Evolutionary conservation across 2,329 filamentous ascomycete genomes (phyloP).

Genomic region (Colletotrichum scovillei): DNA sequence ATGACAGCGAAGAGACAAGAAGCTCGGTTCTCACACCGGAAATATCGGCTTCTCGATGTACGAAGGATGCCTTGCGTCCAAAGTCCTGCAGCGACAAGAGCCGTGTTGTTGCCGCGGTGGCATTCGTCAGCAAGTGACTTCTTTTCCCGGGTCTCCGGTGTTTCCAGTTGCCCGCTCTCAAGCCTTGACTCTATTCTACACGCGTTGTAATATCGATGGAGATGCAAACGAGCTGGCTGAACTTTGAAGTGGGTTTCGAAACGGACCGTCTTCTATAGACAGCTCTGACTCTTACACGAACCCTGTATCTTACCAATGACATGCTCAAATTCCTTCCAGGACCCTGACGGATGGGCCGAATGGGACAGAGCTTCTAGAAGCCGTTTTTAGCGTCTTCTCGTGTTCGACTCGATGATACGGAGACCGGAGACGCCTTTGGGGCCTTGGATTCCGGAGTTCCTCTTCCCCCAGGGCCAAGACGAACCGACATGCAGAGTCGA

Average conservation of each 20-base stretch:
- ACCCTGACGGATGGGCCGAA: not conserved
- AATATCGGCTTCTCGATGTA: not conserved
- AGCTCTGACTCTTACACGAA: not conserved
- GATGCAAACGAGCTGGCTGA: not conserved
- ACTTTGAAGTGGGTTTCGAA: constrained; percentile 1
- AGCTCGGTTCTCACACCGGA: not conserved
- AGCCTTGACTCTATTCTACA: not conserved
- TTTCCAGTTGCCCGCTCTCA: not conserved
- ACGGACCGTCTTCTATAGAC: constrained; percentile 1
- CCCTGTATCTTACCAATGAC: not conserved
- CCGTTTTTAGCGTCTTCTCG: not conserved
- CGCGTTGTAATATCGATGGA: not conserved
- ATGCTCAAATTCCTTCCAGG: not conserved
- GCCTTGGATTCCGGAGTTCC: not conserved
- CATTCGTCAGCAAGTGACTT: not conserved
- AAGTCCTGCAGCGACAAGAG: not conserved
- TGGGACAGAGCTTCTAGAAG: constrained; percentile 5
- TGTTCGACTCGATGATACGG: not conserved
- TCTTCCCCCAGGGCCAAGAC: not conserved
- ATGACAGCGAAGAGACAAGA: not conserved
- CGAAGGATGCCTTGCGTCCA: not conserved
- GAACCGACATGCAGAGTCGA: constrained; percentile 1
- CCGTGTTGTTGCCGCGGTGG: not conserved
- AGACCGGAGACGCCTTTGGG: not conserved
- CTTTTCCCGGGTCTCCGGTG: not conserved